phyloP scores from a whole-genome alignment of 1,139 yeast species.

The Pichia sp. region DNA sequence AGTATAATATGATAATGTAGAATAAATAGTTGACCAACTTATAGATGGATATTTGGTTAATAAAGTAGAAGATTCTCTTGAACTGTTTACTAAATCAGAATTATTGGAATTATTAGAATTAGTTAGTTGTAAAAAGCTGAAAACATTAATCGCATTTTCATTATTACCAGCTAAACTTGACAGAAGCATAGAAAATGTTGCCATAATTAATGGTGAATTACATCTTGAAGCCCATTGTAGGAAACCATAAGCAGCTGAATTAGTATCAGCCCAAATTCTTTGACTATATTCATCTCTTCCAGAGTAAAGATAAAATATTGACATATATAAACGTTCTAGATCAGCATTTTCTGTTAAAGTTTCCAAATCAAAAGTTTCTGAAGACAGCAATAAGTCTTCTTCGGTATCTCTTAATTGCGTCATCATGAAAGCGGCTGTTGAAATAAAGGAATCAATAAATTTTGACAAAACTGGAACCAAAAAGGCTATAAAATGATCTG shows the following conservation, averaged over 20 bases:
- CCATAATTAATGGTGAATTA: constrained; percentile 75
- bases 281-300: constrained; percentile 53
- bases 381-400: constrained; percentile 68
- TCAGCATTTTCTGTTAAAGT: constrained; percentile 70
- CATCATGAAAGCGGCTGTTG: constrained; percentile 71
- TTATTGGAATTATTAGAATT: constrained; percentile 19
- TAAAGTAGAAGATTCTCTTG: constrained; percentile 17
- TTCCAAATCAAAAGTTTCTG: constrained; percentile 42
- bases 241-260: constrained; percentile 63
- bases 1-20: constrained; percentile 28
- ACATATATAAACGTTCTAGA: constrained; percentile 77
- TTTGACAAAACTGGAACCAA: constrained; percentile 37
- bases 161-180: constrained; percentile 68
- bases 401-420: constrained; percentile 79
- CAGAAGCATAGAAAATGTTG: constrained; percentile 74
- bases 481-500: constrained; percentile 26
- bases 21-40: constrained; percentile 32
- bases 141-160: constrained; percentile 44
- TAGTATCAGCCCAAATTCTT: constrained; percentile 69
- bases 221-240: constrained; percentile 83
- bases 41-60: constrained; percentile 24
- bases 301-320: constrained; percentile 65
- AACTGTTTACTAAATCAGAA: constrained; percentile 10
- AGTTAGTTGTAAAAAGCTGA: constrained; percentile 32
- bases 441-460: constrained; percentile 57